Evolutionary conservation across 2,329 filamentous ascomycete species (phyloP).

Genomic region (Hirsutella minnesotensis): DNA sequence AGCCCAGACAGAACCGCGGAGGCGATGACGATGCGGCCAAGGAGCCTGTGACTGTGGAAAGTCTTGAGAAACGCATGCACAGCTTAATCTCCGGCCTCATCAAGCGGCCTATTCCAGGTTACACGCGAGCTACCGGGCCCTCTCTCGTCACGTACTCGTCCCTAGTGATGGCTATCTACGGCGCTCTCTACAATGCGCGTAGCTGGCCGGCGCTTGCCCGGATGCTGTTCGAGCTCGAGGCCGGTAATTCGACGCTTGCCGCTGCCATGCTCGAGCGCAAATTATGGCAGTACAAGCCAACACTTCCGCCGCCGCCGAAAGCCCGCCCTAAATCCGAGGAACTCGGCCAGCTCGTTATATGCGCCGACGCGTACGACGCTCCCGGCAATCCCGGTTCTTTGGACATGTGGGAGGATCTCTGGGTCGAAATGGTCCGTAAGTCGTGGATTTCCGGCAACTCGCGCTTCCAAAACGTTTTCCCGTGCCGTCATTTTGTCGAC

Average conservation of each 20-base stretch:
- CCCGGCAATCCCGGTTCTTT: conserved; percentile 23
- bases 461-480: conserved; percentile 31
- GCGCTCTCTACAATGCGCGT: conserved; percentile 28
- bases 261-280: conserved; percentile 23
- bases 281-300: conserved; percentile 30
- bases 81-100: conserved; percentile 24
- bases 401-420: conserved; percentile 32
- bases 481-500: conserved; percentile 31
- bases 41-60: conserved; percentile 18
- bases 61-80: conserved; percentile 27
- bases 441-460: conserved; percentile 36
- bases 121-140: conserved; percentile 25
- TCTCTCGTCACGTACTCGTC: conserved; percentile 33
- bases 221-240: conserved; percentile 30
- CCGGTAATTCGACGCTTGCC: conserved; percentile 30
- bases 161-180: conserved; percentile 27
- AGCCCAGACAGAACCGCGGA: conserved; percentile 9
- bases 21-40: conserved; percentile 6
- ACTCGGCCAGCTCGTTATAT: conserved; percentile 29
- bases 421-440: conserved; percentile 32
- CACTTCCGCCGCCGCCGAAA: conserved; percentile 13
- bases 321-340: conserved; percentile 24
- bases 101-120: conserved; percentile 24
- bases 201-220: conserved; percentile 30
- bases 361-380: conserved; percentile 33